These are phyloP conservation scores for Perilla frutescens DNA, from an alignment of 257 asterid species.

Conservation along the genomic window DNA sequence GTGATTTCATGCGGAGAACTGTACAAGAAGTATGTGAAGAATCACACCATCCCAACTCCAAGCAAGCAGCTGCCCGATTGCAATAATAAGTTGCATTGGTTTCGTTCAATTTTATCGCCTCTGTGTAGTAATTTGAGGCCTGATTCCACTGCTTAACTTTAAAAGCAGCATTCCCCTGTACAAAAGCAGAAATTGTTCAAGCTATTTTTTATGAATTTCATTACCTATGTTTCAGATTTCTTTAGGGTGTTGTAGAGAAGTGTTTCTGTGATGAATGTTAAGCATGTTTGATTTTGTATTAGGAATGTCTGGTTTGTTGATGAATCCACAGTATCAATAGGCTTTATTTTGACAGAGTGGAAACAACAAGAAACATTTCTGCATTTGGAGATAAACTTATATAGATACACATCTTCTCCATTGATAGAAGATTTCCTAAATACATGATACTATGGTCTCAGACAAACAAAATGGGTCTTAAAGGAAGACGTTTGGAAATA, in stretches of 20 bases:
- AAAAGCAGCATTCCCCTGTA: conserved; percentile 91
- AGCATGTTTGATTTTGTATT: background rate
- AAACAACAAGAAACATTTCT: background rate
- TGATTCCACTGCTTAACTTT: conserved; percentile 86
- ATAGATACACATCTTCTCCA: background rate
- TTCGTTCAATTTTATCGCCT: conserved; percentile 74
- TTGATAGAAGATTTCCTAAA: background rate
- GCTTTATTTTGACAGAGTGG: background rate
- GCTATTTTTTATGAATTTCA: background rate
- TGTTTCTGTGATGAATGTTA: background rate
- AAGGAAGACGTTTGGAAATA: background rate
- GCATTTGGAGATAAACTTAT: background rate
- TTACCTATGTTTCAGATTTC: background rate
- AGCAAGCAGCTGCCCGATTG: conserved; percentile 92
- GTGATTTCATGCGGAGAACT: conserved; percentile 13
- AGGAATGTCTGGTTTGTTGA: background rate
- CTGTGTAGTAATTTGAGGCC: conserved; percentile 84
- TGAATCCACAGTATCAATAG: background rate
- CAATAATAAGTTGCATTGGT: conserved; percentile 70
- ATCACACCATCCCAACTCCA: conserved; percentile 90
- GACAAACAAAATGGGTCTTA: background rate
- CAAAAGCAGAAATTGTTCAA: background rate
- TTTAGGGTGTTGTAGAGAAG: background rate
- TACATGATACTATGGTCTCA: background rate
- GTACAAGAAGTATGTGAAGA: conserved; percentile 27